Conservation (phyloP, 2,329 filamentous ascomycete species). For the Colletotrichum sp. region DNA sequence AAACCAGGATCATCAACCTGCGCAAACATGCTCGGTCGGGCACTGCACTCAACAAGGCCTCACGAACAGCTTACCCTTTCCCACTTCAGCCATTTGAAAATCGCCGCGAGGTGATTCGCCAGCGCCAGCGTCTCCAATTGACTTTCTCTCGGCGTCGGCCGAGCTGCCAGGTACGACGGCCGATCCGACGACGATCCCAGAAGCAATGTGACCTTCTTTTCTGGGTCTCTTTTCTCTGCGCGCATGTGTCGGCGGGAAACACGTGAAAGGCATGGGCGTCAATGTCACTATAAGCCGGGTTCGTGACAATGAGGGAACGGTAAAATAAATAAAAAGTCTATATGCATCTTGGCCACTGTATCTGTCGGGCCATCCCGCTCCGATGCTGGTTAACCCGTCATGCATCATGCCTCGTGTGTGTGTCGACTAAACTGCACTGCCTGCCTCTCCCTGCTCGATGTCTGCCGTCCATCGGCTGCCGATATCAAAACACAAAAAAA, state of each 20-base stretch:
- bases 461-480: slow-evolving; percentile 4
- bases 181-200: neutral
- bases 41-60: neutral
- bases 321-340: slow-evolving; percentile 1
- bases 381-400: slow-evolving; percentile 5
- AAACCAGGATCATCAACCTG: slow-evolving; percentile 1
- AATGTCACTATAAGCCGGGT: neutral
- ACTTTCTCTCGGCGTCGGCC: neutral
- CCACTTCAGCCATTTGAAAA: neutral
- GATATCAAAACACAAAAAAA: neutral
- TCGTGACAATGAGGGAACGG: neutral
- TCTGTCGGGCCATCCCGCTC: slow-evolving; percentile 13
- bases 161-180: neutral
- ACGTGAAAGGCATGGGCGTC: neutral
- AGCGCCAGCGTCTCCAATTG: neutral
- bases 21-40: slow-evolving; percentile 4
- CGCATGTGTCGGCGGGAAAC: neutral
- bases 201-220: slow-evolving; percentile 14
- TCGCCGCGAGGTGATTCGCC: neutral
- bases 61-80: neutral
- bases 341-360: slow-evolving; percentile 15
- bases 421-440: neutral
- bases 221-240: neutral
- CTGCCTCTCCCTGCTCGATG: neutral
- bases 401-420: slow-evolving; percentile 17